Conservation (phyloP, 164 flowering plant species). For the Umbilicus rupestris region DNA sequence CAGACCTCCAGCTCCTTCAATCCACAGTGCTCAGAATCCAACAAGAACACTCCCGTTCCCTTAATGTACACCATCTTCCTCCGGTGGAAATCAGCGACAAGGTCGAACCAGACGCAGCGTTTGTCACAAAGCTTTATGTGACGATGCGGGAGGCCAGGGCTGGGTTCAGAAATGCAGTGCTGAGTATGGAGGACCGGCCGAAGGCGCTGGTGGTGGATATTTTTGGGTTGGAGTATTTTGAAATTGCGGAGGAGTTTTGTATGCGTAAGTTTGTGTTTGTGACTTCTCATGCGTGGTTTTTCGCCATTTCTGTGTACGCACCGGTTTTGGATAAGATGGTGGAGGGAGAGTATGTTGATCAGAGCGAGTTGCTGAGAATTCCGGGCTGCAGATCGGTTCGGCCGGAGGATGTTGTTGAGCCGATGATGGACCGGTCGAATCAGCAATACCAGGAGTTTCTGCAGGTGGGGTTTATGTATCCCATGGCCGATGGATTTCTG, state of each 20-base stretch:
- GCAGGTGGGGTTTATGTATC: background rate
- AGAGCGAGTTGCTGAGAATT: conserved; percentile 5
- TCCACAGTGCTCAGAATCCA: background rate
- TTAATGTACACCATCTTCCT: conserved; percentile 8
- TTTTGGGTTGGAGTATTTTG: conserved; percentile 13
- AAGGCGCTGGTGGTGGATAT: conserved; percentile 14
- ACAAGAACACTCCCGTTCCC: background rate
- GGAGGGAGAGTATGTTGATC: conserved; percentile 12
- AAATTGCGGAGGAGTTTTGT: conserved; percentile 10
- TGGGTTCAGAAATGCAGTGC: background rate
- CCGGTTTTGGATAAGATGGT: conserved; percentile 12
- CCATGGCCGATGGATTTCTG: conserved; percentile 9
- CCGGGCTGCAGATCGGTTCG: conserved; percentile 18
- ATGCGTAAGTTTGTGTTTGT: conserved; percentile 13
- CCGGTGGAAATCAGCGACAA: conserved; percentile 9
- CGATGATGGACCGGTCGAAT: conserved; percentile 11
- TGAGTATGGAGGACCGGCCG: conserved; percentile 3
- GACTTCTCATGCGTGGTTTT: conserved; percentile 12
- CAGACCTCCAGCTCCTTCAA: conserved; percentile 13
- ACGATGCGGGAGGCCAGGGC: conserved; percentile 10
- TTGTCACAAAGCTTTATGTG: conserved; percentile 5
- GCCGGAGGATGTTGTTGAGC: conserved; percentile 13
- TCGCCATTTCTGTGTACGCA: conserved; percentile 7
- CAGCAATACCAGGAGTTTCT: conserved; percentile 9
- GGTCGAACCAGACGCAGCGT: background rate